Base-by-base conservation (phyloP, 306 rosid species). In the Lathyrus aphaca region DNA sequence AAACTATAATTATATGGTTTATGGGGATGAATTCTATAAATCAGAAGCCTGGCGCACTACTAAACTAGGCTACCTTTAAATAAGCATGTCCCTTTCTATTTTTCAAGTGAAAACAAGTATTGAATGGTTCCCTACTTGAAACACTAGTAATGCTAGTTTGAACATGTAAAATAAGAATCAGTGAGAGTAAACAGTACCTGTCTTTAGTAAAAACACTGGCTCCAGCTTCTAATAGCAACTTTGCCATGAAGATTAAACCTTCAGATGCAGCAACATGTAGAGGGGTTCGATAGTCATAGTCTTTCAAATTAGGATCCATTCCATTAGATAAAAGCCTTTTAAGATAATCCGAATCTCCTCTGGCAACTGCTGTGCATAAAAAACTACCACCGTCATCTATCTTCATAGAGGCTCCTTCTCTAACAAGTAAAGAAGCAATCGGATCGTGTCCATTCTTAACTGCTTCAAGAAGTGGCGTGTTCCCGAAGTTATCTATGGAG, bases 391-490 rank as follows among this genome's bases (percentile, higher is more conserved):
- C 84, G 72, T 85, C 72, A 10, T 87, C 96, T 12, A 94, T 76
- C 65, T 69, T 72, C 83, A 94, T 54, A 2, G 89, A 54, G 13
- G 97, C 99, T 49, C 99, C 99, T 84, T 91, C 70, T 73, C 70
- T 76, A 48, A 81, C 81, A 54, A 94, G 92, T 79, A 91, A 68
- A 73, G 87, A 86, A 71, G 95, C 89, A 73, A 88, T 63, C 70
- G 57, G 87, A 73, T 94, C 99, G 10, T 94, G 74, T 61, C 91
- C 97, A 53, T 84, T 91, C 82, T 87, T 91, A 49, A 91, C 81
- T 66, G 97, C 95, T 83, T 94, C 99, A 74, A 91, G 75, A 75
- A 94, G 80, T 37, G 99, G 97, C 1, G 97, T 87, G 68, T 75
- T 94, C 58, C 97, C 97, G 15, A 87, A 91, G 61, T 84, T 91